phyloP scores from a whole-genome alignment of 352 stramenopile species.

The Thraustotheca clavata region DNA sequence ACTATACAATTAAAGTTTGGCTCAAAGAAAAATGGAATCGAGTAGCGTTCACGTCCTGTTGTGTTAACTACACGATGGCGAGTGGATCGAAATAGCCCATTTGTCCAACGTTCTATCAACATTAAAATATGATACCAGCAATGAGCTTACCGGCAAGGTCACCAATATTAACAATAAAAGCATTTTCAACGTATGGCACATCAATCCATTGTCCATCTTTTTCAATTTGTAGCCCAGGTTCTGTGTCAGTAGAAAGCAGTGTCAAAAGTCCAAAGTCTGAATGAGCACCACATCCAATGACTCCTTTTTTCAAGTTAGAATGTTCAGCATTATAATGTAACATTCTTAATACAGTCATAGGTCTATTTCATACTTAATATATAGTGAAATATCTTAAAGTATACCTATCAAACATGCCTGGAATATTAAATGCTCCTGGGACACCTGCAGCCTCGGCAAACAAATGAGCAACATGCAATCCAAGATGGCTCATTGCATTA shows the following conservation, averaged over 20 bases:
- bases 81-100: constrained; percentile 17
- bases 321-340: constrained; percentile 64
- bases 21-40: constrained; percentile 72
- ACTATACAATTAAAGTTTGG: constrained; percentile 62
- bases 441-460: constrained; percentile 48
- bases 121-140: neutral
- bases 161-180: constrained; percentile 26
- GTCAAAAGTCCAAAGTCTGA: constrained; percentile 65
- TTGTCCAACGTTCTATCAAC: constrained; percentile 23
- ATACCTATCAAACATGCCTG: constrained; percentile 54
- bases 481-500: constrained; percentile 41
- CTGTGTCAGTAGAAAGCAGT: constrained; percentile 51
- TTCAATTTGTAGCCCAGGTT: constrained; percentile 49
- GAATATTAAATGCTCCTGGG: constrained; percentile 35
- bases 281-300: constrained; percentile 67
- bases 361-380: constrained; percentile 16
- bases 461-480: constrained; percentile 39
- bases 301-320: constrained; percentile 43
- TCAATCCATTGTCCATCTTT: constrained; percentile 46
- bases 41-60: constrained; percentile 54
- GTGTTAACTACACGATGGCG: constrained; percentile 56
- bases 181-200: constrained; percentile 44
- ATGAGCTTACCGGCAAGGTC: constrained; percentile 9
- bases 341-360: constrained; percentile 66
- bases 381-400: neutral